Evolutionary conservation across 257 asterid genomes (phyloP).

Genomic region (Nicotiana benthamiana): DNA sequence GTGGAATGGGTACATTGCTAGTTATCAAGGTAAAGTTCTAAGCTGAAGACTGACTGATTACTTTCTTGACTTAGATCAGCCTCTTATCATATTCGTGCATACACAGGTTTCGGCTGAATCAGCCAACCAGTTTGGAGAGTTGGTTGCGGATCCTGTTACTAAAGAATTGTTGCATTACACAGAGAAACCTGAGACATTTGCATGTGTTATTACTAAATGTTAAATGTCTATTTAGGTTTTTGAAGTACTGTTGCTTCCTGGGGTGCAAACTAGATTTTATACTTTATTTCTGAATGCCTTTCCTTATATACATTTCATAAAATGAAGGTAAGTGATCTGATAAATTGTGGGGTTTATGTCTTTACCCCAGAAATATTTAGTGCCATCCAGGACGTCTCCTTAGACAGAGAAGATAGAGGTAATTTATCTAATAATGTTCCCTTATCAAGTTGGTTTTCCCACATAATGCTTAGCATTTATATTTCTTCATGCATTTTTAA

Average conservation of each 20-base stretch:
- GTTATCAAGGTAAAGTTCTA: constrained; percentile 46
- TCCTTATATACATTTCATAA: not conserved
- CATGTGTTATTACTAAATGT: constrained; percentile 32
- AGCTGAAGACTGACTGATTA: not conserved
- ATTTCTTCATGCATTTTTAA: not conserved
- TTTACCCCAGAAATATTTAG: constrained; percentile 61
- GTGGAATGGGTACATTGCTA: constrained; percentile 70
- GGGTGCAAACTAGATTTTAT: not conserved
- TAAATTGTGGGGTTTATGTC: constrained; percentile 76
- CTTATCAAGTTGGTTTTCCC: not conserved
- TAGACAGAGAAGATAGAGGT: constrained; percentile 54
- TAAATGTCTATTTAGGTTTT: not conserved
- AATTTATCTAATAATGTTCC: not conserved
- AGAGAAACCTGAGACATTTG: constrained; percentile 87
- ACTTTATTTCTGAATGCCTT: constrained; percentile 14
- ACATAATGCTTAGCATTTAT: not conserved
- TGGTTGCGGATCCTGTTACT: constrained; percentile 74
- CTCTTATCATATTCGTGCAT: constrained; percentile 1
- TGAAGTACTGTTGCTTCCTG: not conserved
- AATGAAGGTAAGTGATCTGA: constrained; percentile 70
- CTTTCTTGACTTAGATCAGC: not conserved
- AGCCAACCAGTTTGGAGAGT: constrained; percentile 82
- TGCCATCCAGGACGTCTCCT: constrained; percentile 47
- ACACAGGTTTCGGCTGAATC: constrained; percentile 77
- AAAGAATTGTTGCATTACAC: constrained; percentile 78